phyloP scores from a whole-genome alignment of 1,139 yeast genomes.

The Magnusiomyces paraingens region DNA sequence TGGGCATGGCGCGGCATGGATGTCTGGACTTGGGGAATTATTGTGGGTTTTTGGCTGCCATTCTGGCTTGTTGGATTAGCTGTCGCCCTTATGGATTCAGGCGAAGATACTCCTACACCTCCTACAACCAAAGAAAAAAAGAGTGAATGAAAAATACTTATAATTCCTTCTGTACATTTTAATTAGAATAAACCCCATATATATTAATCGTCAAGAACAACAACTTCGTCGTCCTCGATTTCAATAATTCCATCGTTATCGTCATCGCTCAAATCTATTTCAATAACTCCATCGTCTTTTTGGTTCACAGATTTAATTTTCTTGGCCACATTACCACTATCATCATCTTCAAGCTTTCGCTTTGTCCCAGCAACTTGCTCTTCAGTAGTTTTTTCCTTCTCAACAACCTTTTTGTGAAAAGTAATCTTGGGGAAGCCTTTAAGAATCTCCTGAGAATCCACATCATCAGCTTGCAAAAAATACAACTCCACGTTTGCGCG shows the following conservation, averaged over 20 bases:
- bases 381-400: conserved; percentile 9
- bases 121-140: background rate
- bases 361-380: conserved; percentile 6
- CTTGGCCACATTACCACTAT: conserved; percentile 17
- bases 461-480: conserved; percentile 24
- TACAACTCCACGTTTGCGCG: conserved; percentile 65
- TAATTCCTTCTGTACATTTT: background rate
- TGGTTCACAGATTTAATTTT: conserved; percentile 12
- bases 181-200: background rate
- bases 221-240: conserved; percentile 22
- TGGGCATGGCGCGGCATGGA: conserved; percentile 64
- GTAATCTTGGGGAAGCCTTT: background rate
- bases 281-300: conserved; percentile 12
- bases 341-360: conserved; percentile 11
- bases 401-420: background rate
- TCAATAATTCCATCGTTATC: conserved; percentile 23
- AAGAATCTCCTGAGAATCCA: conserved; percentile 5
- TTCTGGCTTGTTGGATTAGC: conserved; percentile 58
- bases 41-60: conserved; percentile 76
- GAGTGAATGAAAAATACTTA: background rate
- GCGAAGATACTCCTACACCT: background rate
- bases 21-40: conserved; percentile 82
- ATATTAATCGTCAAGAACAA: conserved; percentile 1
- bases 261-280: conserved; percentile 16
- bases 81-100: conserved; percentile 19